Conservation (phyloP, 2,329 filamentous ascomycete species). For the Ophiosphaerella narmari region DNA sequence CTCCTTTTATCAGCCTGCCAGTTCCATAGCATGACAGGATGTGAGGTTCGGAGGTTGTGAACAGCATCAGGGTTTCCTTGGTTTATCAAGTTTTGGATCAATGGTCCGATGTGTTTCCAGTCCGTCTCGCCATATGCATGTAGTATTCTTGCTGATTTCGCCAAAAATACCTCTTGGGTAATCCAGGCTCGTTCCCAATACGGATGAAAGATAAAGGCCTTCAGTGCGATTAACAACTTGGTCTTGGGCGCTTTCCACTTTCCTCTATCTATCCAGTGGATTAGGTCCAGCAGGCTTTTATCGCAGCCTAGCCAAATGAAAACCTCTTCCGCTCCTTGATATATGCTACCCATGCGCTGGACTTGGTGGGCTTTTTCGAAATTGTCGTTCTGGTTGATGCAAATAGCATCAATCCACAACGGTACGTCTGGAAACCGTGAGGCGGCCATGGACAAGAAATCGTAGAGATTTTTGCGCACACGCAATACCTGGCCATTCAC, state of each 20-base stretch:
- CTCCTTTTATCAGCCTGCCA: too few relatives aligned
- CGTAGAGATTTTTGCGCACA: neutral
- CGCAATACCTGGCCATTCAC: neutral
- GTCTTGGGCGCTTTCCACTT: neutral
- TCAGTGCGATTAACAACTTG: too few relatives aligned
- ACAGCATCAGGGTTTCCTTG: too few relatives aligned
- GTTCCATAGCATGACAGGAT: too few relatives aligned
- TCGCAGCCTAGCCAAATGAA: neutral
- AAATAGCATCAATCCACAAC: neutral
- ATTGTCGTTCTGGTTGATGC: neutral
- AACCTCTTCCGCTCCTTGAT: neutral
- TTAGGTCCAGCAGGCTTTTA: neutral
- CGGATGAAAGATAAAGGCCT: too few relatives aligned
- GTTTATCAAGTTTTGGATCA: too few relatives aligned
- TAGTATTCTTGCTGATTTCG: too few relatives aligned
- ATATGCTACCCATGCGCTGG: neutral
- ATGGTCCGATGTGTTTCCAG: too few relatives aligned
- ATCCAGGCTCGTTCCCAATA: too few relatives aligned
- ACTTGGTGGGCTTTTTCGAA: neutral
- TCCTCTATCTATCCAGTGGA: neutral
- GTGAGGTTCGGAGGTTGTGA: too few relatives aligned
- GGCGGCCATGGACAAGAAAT: neutral
- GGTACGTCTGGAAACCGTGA: neutral
- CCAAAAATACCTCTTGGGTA: too few relatives aligned
- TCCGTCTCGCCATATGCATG: too few relatives aligned